Conservation (phyloP, 1,284 basidiomycete species). For the Boletus hoseneyae region DNA sequence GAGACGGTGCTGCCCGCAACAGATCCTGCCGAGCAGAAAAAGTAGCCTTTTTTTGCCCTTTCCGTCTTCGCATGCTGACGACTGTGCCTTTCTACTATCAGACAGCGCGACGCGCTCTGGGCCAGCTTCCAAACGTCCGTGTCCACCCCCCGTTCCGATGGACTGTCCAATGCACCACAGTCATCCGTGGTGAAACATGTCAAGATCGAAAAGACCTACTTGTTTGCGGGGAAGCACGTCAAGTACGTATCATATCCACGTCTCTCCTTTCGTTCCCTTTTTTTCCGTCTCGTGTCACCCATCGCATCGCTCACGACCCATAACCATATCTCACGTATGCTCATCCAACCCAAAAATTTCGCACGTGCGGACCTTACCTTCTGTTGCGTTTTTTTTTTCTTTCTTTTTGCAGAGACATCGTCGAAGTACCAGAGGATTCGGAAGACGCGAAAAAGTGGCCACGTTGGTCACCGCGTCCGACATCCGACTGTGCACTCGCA, state of each 20-base stretch:
- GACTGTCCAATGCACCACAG: not conserved
- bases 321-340: not conserved
- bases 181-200: slow-evolving; percentile 40
- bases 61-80: slow-evolving; percentile 3
- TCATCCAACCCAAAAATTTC: not conserved
- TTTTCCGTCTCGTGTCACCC: not conserved
- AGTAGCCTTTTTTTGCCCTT: slow-evolving; percentile 31
- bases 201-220: slow-evolving; percentile 63
- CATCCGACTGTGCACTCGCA: slow-evolving; percentile 7
- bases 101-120: slow-evolving; percentile 53
- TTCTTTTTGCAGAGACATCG: slow-evolving; percentile 55
- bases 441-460: slow-evolving; percentile 75
- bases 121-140: slow-evolving; percentile 57
- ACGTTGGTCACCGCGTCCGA: slow-evolving; percentile 37
- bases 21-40: slow-evolving; percentile 41
- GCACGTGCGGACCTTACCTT: not conserved
- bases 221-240: slow-evolving; percentile 72
- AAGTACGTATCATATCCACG: slow-evolving; percentile 44
- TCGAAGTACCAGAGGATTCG: slow-evolving; percentile 68
- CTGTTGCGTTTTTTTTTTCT: not conserved
- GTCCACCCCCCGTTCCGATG: slow-evolving; percentile 16
- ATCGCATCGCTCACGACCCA: not conserved
- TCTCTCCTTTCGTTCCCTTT: not conserved
- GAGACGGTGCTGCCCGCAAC: slow-evolving; percentile 22
- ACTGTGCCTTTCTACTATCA: not conserved